phyloP scores from a whole-genome alignment of 2,329 filamentous ascomycete genomes.

The Aschersonia sp. region DNA sequence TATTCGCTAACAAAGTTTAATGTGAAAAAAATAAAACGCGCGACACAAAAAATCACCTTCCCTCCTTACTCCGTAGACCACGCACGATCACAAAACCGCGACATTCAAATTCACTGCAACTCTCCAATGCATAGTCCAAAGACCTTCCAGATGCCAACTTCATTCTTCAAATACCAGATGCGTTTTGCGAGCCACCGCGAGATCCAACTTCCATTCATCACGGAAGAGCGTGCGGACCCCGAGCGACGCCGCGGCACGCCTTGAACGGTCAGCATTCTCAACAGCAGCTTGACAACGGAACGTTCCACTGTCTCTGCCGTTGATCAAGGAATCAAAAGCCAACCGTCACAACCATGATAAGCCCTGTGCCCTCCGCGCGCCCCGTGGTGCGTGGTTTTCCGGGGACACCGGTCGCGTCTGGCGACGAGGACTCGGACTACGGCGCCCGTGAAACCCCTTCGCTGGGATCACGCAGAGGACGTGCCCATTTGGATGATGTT shows the following conservation, averaged over 20 bases:
- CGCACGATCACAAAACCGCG: background rate
- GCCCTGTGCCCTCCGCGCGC: conserved; percentile 31
- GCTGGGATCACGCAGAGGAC: conserved; percentile 23
- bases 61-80: background rate
- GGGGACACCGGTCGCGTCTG: conserved; percentile 36
- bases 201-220: conserved; percentile 32
- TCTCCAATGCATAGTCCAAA: conserved; percentile 43
- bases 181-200: conserved; percentile 34
- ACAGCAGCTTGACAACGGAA: conserved; percentile 4
- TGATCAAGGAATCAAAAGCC: background rate
- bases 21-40: too few species aligned
- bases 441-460: conserved; percentile 22
- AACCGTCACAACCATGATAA: conserved; percentile 24
- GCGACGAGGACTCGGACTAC: conserved; percentile 43
- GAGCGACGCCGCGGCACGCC: conserved; percentile 43
- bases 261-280: conserved; percentile 12
- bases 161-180: conserved; percentile 44
- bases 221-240: conserved; percentile 40
- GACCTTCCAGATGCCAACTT: conserved; percentile 26
- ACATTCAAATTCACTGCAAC: conserved; percentile 6
- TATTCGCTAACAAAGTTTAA: too few species aligned
- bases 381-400: conserved; percentile 43
- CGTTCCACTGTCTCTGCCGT: background rate
- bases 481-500: conserved; percentile 35
- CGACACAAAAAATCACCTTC: background rate